Percentiles rank a stretch among this genome's conserved stretches.
Conservation (phyloP, 2,329 filamentous ascomycete genomes). For the Volutella citrinella region DNA sequence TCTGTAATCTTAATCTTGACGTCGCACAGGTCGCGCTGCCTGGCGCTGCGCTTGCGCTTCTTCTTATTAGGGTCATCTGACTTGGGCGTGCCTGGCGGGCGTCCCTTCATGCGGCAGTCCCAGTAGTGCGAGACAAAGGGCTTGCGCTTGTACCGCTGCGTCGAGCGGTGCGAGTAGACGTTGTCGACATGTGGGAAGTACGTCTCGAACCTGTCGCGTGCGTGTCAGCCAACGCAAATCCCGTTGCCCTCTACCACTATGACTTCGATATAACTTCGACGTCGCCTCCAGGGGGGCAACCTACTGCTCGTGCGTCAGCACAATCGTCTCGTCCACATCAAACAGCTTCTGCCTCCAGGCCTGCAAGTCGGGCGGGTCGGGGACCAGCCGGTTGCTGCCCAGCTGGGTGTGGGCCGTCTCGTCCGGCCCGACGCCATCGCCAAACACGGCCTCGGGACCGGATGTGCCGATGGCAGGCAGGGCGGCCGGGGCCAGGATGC, state of each 20-base stretch:
- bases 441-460: conserved; percentile 6
- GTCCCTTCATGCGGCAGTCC: conserved; percentile 79
- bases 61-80: conserved; percentile 78
- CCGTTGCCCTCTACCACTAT: too few relatives aligned
- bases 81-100: conserved; percentile 75
- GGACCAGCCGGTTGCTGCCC: conserved; percentile 54
- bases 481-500: conserved; percentile 39
- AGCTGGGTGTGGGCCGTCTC: conserved; percentile 47
- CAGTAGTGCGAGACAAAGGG: conserved; percentile 83
- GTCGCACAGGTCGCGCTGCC: conserved; percentile 76
- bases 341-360: conserved; percentile 72
- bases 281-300: too few relatives aligned
- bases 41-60: conserved; percentile 73
- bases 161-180: conserved; percentile 80
- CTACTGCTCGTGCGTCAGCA: conserved; percentile 71
- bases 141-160: conserved; percentile 76
- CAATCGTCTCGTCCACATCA: conserved; percentile 69
- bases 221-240: too few relatives aligned
- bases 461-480: conserved; percentile 13
- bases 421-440: neutral
- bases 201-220: conserved; percentile 72
- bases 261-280: too few relatives aligned
- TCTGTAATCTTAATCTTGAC: conserved; percentile 86
- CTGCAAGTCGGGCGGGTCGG: conserved; percentile 64
- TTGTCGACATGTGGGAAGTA: conserved; percentile 85